A percentile compares a stretch with the other conserved stretches of the same genome.
These are phyloP conservation scores for Penicillium ucsense DNA, from an alignment of 495 filamentous ascomycete species.

Conservation along the genomic window DNA sequence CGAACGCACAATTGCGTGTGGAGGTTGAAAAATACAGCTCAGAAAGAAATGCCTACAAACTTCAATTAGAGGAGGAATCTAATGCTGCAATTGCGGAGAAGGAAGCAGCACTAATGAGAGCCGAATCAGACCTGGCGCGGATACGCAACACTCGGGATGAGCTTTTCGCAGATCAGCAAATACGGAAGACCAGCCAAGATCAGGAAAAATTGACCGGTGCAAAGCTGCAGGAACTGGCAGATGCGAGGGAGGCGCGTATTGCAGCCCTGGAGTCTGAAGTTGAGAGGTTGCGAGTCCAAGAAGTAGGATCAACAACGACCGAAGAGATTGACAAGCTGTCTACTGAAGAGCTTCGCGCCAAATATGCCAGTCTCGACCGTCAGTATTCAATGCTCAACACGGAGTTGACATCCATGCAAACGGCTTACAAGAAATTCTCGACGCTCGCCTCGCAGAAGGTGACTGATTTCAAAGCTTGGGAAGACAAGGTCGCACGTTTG, in stretches of 20 bases:
- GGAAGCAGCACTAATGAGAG: conserved; percentile 67
- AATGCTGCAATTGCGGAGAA: conserved; percentile 59
- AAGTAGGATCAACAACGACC: conserved; percentile 35
- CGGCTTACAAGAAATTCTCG: conserved; percentile 77
- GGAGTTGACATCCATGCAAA: conserved; percentile 78
- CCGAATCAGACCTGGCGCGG: conserved; percentile 76
- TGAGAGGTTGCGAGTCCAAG: conserved; percentile 51
- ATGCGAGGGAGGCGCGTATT: conserved; percentile 65
- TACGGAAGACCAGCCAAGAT: conserved; percentile 68
- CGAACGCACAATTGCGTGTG: conserved; percentile 73
- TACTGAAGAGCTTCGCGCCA: conserved; percentile 60
- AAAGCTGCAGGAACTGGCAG: conserved; percentile 70
- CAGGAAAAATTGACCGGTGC: conserved; percentile 57
- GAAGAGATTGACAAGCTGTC: conserved; percentile 34
- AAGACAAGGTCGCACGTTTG: conserved; percentile 67
- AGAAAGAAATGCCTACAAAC: conserved; percentile 73
- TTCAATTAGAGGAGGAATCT: conserved; percentile 68
- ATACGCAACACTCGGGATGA: conserved; percentile 79
- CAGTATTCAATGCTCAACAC: conserved; percentile 75
- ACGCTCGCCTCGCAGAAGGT: conserved; percentile 79
- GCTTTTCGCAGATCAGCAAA: conserved; percentile 66
- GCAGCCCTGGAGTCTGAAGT: conserved; percentile 71
- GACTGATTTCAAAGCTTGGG: conserved; percentile 57
- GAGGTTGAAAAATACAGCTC: conserved; percentile 75
- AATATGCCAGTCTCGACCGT: conserved; percentile 61